Evolutionary conservation across 2,329 filamentous ascomycete species (phyloP).

Genomic region (Ascochyta fabae): DNA sequence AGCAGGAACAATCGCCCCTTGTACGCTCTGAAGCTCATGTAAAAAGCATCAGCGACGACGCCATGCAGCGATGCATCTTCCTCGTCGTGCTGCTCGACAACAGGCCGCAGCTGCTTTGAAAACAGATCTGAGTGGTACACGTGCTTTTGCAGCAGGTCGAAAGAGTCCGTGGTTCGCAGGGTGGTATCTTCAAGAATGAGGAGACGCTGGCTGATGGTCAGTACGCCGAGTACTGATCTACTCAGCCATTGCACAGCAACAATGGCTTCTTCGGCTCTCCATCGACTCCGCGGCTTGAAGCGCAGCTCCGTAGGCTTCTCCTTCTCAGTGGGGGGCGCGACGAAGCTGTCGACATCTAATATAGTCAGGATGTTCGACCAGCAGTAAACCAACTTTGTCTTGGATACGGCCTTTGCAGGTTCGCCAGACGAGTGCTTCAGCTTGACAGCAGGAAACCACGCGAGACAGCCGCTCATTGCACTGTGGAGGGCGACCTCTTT

Average conservation of each 20-base stretch:
- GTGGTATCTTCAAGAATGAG: constrained; percentile 86
- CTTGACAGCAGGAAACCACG: constrained; percentile 97
- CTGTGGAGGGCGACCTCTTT: constrained; percentile 91
- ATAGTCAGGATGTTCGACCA: constrained; percentile 99
- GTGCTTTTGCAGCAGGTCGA: constrained; percentile 89
- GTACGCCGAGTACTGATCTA: constrained; percentile 85
- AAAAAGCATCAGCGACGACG: constrained; percentile 94
- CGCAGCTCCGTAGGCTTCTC: constrained; percentile 79
- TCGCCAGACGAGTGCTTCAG: constrained; percentile 76
- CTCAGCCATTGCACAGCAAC: constrained; percentile 97
- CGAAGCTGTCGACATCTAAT: constrained; percentile 77
- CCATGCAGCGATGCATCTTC: constrained; percentile 90
- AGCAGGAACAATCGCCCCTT: constrained; percentile 92
- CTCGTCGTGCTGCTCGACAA: constrained; percentile 89
- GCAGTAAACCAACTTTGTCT: constrained; percentile 91
- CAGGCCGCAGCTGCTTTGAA: constrained; percentile 79
- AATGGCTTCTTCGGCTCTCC: constrained; percentile 93
- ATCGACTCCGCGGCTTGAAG: constrained; percentile 84
- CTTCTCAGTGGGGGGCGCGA: constrained; percentile 66
- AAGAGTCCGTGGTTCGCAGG: constrained; percentile 91
- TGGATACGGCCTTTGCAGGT: constrained; percentile 72
- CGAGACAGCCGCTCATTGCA: constrained; percentile 89
- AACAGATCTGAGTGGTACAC: constrained; percentile 93
- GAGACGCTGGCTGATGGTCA: constrained; percentile 93
- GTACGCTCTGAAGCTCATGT: constrained; percentile 96